Evolutionary conservation across 192 early-diverging fungal species (phyloP), one percentile per base, ranked within the genome.

Genomic region (Backusella luteola): DNA sequence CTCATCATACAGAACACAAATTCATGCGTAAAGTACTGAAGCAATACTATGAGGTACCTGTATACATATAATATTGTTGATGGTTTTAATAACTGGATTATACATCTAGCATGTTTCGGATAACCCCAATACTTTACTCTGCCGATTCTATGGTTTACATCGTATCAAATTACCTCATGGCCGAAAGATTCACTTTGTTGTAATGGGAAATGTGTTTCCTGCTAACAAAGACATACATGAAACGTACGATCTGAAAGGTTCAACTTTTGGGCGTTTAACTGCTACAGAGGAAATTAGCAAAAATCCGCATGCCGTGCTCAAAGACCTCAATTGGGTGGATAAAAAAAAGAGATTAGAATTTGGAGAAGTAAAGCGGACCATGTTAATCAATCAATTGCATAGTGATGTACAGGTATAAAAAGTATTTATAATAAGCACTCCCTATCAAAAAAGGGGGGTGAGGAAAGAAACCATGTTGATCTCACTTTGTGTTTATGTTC

Each of bases 171-270:
- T 97, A 52, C 96, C 96, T 49, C 94, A 93, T 42, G 93, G 93
- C 67, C 86, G 90, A 56, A 98, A 99, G 83, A 94, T 99, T 63
- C 97, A 99, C 85, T 99, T 99, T 86, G 95, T 99, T 9, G 96
- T 99, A 21, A 99, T 99, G 98, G 95, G 93, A 73, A 99, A 99
- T 81, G 93, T 99, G 12, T 97, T 99, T 78, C 97, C 98, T 19
- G 89, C 96, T 11, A 96, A 97, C 87, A 91, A 94, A 81, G 96
- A 99, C 85, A 96, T 99, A 36, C 96, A 99, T 77, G 93, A 95
- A 78, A 94, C 90, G 52, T 99, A 94, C 77, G 98, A 99, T 81
- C 85, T 99, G 56, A 99, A 99, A 84, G 94, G 98, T 8, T 99
- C 96, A 1, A 92, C 92, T 15, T 85, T 96, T 59, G 97, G 97